A percentile compares a stretch with the other conserved stretches of the same genome.
These are phyloP conservation scores for Monilinia fructigena DNA, from an alignment of 2,329 filamentous ascomycete species.

Conservation along the genomic window DNA sequence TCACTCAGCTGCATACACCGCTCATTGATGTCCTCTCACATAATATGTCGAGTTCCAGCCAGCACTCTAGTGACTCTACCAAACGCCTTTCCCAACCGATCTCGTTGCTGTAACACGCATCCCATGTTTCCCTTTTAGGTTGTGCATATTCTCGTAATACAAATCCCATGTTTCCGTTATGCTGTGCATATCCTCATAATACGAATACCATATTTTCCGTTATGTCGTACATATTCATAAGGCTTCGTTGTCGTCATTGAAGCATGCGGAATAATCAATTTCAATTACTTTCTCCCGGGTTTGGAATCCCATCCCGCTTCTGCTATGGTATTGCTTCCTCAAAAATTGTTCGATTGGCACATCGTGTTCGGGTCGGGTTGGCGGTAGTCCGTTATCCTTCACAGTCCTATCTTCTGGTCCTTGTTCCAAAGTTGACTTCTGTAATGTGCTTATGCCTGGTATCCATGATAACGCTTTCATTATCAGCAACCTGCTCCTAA, in stretches of 20 bases:
- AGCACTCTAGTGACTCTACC: neutral
- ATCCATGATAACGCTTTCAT: slow-evolving; percentile 31
- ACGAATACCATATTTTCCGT: neutral
- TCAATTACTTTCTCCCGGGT: slow-evolving; percentile 17
- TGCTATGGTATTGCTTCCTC: slow-evolving; percentile 36
- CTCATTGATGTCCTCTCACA: slow-evolving; percentile 7
- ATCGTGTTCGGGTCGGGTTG: slow-evolving; percentile 35
- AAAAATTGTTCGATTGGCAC: slow-evolving; percentile 39
- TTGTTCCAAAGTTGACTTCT: slow-evolving; percentile 26
- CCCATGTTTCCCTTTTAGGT: neutral
- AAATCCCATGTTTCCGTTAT: neutral
- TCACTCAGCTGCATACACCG: slow-evolving; percentile 19
- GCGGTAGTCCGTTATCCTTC: slow-evolving; percentile 26
- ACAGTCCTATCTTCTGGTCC: slow-evolving; percentile 19
- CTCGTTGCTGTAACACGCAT: neutral
- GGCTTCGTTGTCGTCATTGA: neutral
- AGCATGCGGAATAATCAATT: neutral
- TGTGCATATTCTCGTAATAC: neutral
- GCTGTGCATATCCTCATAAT: no score
- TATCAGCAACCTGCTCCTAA: slow-evolving; percentile 24
- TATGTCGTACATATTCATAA: neutral
- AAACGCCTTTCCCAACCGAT: slow-evolving; percentile 4
- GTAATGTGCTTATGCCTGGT: slow-evolving; percentile 28
- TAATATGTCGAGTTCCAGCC: slow-evolving; percentile 14
- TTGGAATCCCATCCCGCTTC: slow-evolving; percentile 31